A percentile compares a stretch with the other conserved stretches of the same genome.
phyloP scores from a whole-genome alignment of 257 asterid genomes.

The Solanum peruvianum region DNA sequence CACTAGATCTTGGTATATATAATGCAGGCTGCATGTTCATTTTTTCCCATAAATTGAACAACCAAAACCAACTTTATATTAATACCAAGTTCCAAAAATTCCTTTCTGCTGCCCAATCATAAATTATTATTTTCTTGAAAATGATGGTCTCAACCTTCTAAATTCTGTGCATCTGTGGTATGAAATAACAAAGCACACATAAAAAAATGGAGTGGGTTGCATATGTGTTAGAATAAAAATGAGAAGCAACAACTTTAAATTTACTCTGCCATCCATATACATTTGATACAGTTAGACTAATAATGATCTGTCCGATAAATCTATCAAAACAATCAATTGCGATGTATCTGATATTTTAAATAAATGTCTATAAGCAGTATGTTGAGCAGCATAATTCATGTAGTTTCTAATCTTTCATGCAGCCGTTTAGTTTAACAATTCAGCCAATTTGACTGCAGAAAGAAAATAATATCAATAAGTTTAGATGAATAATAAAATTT shows the following conservation, averaged over 20 bases:
- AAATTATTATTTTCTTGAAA: not conserved
- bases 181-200: not conserved
- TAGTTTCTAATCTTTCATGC: not conserved
- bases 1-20: slow-evolving; percentile 35
- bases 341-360: not conserved
- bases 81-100: not conserved
- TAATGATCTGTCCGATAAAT: not conserved
- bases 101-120: not conserved
- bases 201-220: not conserved
- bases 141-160: not conserved
- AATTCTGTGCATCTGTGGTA: not conserved
- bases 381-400: not conserved
- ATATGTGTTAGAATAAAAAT: not conserved
- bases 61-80: not conserved
- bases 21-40: slow-evolving; percentile 44
- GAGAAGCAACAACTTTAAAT: not conserved
- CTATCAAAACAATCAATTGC: not conserved
- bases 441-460: not conserved
- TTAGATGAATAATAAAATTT: not conserved
- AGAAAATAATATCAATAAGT: not conserved
- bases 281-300: not conserved
- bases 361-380: not conserved
- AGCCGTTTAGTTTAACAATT: not conserved
- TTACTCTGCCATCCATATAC: not conserved
- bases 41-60: slow-evolving; percentile 20